These are phyloP conservation scores for Syzygium aromaticum DNA, from an alignment of 345 rosid species.

Conservation along the genomic window DNA sequence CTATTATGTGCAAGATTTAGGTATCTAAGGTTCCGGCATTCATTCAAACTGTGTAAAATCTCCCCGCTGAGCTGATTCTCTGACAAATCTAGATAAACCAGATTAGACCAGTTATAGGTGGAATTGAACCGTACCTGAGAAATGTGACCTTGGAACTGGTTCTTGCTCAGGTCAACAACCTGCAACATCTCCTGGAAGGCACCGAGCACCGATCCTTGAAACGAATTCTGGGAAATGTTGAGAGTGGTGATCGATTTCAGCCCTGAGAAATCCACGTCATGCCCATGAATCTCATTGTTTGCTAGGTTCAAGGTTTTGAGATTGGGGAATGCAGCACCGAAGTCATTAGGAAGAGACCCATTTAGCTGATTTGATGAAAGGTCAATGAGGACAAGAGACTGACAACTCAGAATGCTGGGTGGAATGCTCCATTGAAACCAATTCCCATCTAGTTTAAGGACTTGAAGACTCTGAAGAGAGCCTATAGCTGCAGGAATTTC, in stretches of 20 bases:
- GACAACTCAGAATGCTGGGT: slow-evolving; percentile 37
- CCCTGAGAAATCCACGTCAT: slow-evolving; percentile 33
- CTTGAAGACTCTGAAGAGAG: slow-evolving; percentile 47
- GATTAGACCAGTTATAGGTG: slow-evolving; percentile 41
- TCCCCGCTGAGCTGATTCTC: slow-evolving; percentile 81
- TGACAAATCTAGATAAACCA: slow-evolving; percentile 76
- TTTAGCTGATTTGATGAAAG: slow-evolving; percentile 61
- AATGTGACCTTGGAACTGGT: slow-evolving; percentile 71
- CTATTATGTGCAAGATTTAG: slow-evolving; percentile 79
- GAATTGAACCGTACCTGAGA: slow-evolving; percentile 74
- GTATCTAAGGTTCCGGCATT: slow-evolving; percentile 49
- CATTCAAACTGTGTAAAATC: slow-evolving; percentile 34
- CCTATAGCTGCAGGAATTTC: slow-evolving; percentile 65
- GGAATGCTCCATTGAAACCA: slow-evolving; percentile 59
- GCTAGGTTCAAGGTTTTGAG: slow-evolving; percentile 65
- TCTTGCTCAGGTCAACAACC: slow-evolving; percentile 69
- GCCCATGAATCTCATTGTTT: slow-evolving; percentile 50
- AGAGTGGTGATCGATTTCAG: slow-evolving; percentile 50
- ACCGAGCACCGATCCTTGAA: slow-evolving; percentile 53
- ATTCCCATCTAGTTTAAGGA: slow-evolving; percentile 54
- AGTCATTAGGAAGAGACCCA: slow-evolving; percentile 67
- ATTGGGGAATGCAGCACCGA: slow-evolving; percentile 68
- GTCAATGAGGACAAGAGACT: slow-evolving; percentile 48
- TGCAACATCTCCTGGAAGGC: slow-evolving; percentile 37
- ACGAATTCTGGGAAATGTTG: slow-evolving; percentile 61